Conservation (phyloP, 1,139 yeast genomes). For the Blastobotrys persicus region DNA sequence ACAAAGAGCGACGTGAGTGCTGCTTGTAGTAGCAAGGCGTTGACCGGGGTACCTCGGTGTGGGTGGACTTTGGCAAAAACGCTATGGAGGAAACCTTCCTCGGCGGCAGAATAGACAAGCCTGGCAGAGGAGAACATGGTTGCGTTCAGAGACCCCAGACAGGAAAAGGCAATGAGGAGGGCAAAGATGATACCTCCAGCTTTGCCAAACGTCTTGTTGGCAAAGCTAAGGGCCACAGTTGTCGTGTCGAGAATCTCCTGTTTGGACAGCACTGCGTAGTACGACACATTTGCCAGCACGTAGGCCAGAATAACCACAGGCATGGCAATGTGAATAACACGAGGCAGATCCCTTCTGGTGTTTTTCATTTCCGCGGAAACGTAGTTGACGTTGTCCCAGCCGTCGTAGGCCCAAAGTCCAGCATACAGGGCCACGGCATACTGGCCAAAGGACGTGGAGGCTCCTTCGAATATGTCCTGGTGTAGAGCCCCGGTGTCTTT, state of each 20-base stretch:
- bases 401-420: constrained; percentile 47
- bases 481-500: constrained; percentile 28
- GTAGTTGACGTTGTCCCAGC: constrained; percentile 46
- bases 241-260: constrained; percentile 36
- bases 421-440: constrained; percentile 43
- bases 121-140: constrained; percentile 41
- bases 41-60: constrained; percentile 37
- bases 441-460: constrained; percentile 33
- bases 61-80: constrained; percentile 32
- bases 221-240: constrained; percentile 41
- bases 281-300: constrained; percentile 40
- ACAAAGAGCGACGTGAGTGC: constrained; percentile 35
- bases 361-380: constrained; percentile 44
- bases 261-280: constrained; percentile 39
- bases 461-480: constrained; percentile 32
- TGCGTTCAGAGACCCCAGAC: constrained; percentile 45
- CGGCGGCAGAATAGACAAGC: constrained; percentile 40
- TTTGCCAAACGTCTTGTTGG: constrained; percentile 33
- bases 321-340: constrained; percentile 43
- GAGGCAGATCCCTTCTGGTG: constrained; percentile 40
- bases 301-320: constrained; percentile 41
- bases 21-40: constrained; percentile 38
- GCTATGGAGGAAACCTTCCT: constrained; percentile 39
- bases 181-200: constrained; percentile 37
- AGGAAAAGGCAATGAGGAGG: constrained; percentile 39